phyloP scores from a whole-genome alignment of 768 basidiomycete species.

The Lepiota venenata region DNA sequence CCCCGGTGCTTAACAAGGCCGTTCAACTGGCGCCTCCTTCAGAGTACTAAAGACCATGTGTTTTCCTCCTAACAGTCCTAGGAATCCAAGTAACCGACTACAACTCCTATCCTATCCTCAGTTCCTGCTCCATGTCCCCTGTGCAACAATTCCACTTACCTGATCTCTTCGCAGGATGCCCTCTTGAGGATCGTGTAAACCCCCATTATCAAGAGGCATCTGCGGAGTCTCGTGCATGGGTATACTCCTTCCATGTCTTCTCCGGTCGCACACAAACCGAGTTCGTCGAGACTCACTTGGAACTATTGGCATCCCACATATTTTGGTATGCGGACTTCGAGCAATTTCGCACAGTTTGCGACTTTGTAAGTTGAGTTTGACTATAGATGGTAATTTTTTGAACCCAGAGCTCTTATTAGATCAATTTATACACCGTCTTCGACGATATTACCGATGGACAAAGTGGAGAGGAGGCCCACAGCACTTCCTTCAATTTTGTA shows the following conservation, averaged over 20 bases:
- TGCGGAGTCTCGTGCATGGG: not conserved
- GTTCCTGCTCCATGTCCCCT: too few species aligned
- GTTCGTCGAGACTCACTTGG: not conserved
- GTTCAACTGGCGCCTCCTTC: too few species aligned
- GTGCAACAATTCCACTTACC: too few species aligned
- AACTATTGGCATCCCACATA: not conserved
- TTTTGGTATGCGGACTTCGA: not conserved
- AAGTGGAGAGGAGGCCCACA: constrained; percentile 47
- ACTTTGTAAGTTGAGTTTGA: not conserved
- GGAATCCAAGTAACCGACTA: too few species aligned
- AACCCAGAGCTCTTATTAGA: constrained; percentile 19
- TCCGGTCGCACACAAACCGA: not conserved
- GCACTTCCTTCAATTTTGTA: constrained; percentile 48
- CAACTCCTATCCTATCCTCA: too few species aligned
- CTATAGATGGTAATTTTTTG: not conserved
- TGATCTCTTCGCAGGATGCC: too few species aligned
- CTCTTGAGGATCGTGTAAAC: too few species aligned
- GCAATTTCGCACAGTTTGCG: not conserved
- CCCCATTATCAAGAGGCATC: too few species aligned
- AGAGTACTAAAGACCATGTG: too few species aligned
- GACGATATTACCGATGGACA: constrained; percentile 71
- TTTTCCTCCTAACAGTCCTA: too few species aligned
- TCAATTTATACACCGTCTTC: constrained; percentile 60
- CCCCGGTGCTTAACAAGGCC: too few species aligned
- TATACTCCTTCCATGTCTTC: not conserved